Conservation (phyloP, 441 rosid genomes). For the Arabidopsis lyrata region DNA sequence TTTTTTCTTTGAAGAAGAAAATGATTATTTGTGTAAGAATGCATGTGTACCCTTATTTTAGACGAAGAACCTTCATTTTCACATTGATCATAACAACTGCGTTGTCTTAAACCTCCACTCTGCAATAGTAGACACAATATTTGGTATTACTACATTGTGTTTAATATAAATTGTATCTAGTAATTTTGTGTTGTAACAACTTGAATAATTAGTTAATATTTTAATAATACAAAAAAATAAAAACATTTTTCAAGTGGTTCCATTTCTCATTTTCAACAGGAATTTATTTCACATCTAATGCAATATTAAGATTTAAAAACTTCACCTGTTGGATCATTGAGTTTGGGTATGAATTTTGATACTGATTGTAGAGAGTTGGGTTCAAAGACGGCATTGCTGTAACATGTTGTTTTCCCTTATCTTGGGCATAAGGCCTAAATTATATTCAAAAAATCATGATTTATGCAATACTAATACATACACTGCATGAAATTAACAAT, state of each 20-base stretch:
- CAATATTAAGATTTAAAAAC: not conserved
- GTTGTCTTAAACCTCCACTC: slow-evolving; percentile 33
- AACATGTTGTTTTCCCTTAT: slow-evolving; percentile 34
- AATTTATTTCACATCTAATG: not conserved
- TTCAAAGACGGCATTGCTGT: slow-evolving; percentile 14
- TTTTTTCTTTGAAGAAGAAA: not conserved
- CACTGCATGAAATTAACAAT: slow-evolving; percentile 6
- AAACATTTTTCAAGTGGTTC: not conserved
- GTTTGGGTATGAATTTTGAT: slow-evolving; percentile 26
- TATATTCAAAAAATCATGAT: not conserved
- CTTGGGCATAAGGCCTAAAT: slow-evolving; percentile 21
- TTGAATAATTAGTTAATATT: not conserved
- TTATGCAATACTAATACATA: slow-evolving; percentile 9
- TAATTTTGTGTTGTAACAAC: not conserved
- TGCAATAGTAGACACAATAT: slow-evolving; percentile 20
- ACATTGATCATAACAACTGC: slow-evolving; percentile 10
- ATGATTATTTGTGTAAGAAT: not conserved
- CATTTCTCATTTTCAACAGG: not conserved
- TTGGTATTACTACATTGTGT: slow-evolving; percentile 3
- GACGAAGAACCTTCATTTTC: slow-evolving; percentile 23
- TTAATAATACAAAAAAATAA: not conserved
- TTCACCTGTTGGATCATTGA: slow-evolving; percentile 27
- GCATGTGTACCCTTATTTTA: slow-evolving; percentile 14
- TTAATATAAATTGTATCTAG: not conserved
- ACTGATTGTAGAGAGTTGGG: slow-evolving; percentile 22